phyloP scores from a whole-genome alignment of 495 filamentous ascomycete genomes.

The Chlorociboria aeruginascens region DNA sequence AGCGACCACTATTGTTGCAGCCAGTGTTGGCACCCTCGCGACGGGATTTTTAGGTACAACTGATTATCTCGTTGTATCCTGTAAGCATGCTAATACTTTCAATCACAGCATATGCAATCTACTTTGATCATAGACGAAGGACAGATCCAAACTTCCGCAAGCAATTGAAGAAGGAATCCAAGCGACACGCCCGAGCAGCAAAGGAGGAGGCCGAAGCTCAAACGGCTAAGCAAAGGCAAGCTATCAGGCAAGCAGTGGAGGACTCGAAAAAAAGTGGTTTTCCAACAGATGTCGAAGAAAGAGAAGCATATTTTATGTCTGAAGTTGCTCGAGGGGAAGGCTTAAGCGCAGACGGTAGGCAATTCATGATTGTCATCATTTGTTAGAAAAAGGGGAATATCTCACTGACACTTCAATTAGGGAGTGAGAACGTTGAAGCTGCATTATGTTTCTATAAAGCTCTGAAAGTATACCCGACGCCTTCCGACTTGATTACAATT shows the following conservation, averaged over 20 bases:
- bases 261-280: constrained; percentile 81
- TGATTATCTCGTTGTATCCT: neutral
- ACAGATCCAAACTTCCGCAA: constrained; percentile 79
- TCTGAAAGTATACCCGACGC: constrained; percentile 93
- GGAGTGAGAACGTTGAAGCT: constrained; percentile 63
- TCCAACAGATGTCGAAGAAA: constrained; percentile 77
- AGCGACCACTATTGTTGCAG: constrained; percentile 61
- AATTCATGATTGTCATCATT: neutral
- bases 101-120: constrained; percentile 55
- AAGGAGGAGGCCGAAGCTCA: constrained; percentile 66
- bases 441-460: constrained; percentile 95
- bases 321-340: constrained; percentile 80
- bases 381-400: neutral
- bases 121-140: constrained; percentile 91
- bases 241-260: constrained; percentile 58
- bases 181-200: constrained; percentile 57
- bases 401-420: constrained; percentile 28
- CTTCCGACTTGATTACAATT: constrained; percentile 82
- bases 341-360: constrained; percentile 56
- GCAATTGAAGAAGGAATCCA: constrained; percentile 70
- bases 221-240: constrained; percentile 54
- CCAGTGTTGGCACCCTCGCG: constrained; percentile 58
- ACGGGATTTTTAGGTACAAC: constrained; percentile 61
- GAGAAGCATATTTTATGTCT: constrained; percentile 82
- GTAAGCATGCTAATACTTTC: constrained; percentile 8